A percentile compares a stretch with the other conserved stretches of the same genome.
Conservation (phyloP, 257 asterid genomes). For the Solanum pinnatisectum region DNA sequence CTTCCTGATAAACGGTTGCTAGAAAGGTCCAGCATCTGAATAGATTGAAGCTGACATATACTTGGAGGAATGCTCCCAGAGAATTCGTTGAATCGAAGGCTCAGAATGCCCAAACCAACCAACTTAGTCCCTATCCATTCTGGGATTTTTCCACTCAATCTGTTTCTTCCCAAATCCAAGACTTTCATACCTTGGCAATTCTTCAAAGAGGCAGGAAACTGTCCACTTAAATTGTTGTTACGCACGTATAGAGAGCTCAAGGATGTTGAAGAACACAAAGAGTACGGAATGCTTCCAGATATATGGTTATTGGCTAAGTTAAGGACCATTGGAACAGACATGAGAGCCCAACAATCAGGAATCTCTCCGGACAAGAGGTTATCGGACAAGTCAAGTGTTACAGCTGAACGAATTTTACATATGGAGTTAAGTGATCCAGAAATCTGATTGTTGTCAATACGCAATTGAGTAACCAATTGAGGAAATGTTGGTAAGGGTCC, state of each 20-base stretch:
- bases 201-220: conserved; percentile 17
- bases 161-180: conserved; percentile 29
- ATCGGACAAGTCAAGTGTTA: background rate
- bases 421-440: conserved; percentile 18
- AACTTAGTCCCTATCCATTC: conserved; percentile 12
- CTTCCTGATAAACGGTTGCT: conserved; percentile 16
- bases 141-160: conserved; percentile 15
- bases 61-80: conserved; percentile 18
- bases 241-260: conserved; percentile 8
- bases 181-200: conserved; percentile 4
- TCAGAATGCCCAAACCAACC: background rate
- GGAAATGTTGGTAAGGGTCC: conserved; percentile 23
- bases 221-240: conserved; percentile 18
- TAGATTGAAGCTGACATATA: conserved; percentile 16
- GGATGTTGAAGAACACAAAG: background rate
- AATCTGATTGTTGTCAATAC: conserved; percentile 17
- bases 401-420: background rate
- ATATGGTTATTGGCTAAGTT: background rate
- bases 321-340: background rate
- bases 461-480: background rate
- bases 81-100: conserved; percentile 11
- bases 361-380: conserved; percentile 4
- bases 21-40: conserved; percentile 34
- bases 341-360: conserved; percentile 1
- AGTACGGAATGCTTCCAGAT: background rate